Base-by-base conservation (phyloP, 352 stramenopile genomes). In the Globisporangium paroecandrum region DNA sequence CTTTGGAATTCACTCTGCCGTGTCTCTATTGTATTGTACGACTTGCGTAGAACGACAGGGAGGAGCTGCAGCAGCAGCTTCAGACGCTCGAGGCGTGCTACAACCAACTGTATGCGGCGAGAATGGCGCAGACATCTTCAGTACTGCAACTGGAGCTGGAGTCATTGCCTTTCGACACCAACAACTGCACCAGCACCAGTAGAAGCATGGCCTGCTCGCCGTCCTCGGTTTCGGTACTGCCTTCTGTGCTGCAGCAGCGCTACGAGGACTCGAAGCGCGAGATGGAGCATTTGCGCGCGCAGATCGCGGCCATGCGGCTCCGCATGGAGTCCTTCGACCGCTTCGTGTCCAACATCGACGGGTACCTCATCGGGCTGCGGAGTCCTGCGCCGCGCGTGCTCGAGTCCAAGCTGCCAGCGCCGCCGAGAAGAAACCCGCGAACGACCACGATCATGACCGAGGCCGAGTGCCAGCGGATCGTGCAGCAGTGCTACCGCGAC, bases 401-500 rank as follows among this genome's bases (percentile, higher is more conserved):
- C 10, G 32, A 38, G 27, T 47, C 27, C 10, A 38, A 54, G 8
- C 12, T 29, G 20, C 53, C 53, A 1, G 7, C 51, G 3, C 13
- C 20, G 0, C 54, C 43, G 10, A 43, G 34, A 36, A n/a, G 7
- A 41, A 54, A 29, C 22, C 51, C 32, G 36, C 62, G 43, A 9
- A 24, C 34, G 12, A 9, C n/a, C 53, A 56, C 24, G 25, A 62
- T 62, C 32, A 24, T 62, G n/a, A 62, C 29, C n/a, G 56, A 49
- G 12, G n/a, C 32, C n/a, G 20, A 18, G n/a, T 36, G 29, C 32
- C 56, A 32, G 20, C 32, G 25, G 36, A 82, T 82, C 75, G 79
- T 85, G 63, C 80, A 79, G 69, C 62, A 74, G 47, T 82, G 75
- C 71, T 85, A 85, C 65, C 69, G 74, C 55, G 68, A 85, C 34